Percentiles rank a stretch among this genome's conserved stretches.
Evolutionary conservation across 345 rosid species (phyloP).

Genomic region (Eucalyptus shirleyi): DNA sequence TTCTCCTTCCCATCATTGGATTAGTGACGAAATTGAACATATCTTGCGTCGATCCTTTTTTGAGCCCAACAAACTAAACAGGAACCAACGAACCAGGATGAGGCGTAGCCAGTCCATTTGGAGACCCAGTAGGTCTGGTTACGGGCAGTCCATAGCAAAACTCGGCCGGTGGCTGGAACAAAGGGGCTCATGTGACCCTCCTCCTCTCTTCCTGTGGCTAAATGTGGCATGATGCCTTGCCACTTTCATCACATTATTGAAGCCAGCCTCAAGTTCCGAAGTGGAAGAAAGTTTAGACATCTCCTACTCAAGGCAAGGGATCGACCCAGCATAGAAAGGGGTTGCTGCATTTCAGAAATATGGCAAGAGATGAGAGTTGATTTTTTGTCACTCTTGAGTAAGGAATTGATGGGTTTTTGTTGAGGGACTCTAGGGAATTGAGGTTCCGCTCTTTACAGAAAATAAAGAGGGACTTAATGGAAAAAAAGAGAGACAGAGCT

Average conservation of each 20-base stretch:
- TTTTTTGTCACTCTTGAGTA: background rate
- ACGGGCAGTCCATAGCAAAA: background rate
- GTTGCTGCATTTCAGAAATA: background rate
- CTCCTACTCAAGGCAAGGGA: background rate
- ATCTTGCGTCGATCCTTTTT: background rate
- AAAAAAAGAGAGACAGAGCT: too few relatives aligned
- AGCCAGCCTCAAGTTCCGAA: background rate
- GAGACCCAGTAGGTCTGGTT: too few relatives aligned
- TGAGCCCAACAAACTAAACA: background rate
- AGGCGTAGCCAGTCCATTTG: background rate
- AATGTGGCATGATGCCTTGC: background rate
- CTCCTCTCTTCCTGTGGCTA: background rate
- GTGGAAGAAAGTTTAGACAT: background rate
- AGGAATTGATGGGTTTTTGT: background rate
- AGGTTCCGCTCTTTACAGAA: background rate
- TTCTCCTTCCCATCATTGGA: background rate
- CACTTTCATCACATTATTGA: background rate
- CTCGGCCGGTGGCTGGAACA: background rate
- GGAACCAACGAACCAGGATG: background rate
- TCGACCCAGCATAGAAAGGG: background rate
- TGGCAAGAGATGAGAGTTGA: background rate
- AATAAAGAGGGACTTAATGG: background rate
- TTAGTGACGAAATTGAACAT: background rate
- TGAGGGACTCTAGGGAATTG: background rate
- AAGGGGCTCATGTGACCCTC: background rate